Conservation (phyloP, 2,329 filamentous ascomycete species). For the Fusarium irregulare region DNA sequence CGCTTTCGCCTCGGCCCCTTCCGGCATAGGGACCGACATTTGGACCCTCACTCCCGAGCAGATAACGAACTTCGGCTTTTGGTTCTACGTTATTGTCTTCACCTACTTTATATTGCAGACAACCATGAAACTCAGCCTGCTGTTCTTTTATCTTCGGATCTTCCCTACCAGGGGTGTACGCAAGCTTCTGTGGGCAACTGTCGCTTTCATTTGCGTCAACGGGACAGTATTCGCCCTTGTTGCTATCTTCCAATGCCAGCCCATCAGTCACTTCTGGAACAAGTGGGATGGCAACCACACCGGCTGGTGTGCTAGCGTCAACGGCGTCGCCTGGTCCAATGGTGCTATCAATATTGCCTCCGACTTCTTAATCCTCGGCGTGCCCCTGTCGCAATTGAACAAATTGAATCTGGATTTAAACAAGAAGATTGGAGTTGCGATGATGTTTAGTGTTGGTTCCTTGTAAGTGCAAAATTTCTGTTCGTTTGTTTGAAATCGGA, state of each 20-base stretch:
- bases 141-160: slow-evolving; percentile 29
- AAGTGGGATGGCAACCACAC: slow-evolving; percentile 12
- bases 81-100: background rate
- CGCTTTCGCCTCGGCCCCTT: background rate
- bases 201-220: background rate
- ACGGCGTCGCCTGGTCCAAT: slow-evolving; percentile 23
- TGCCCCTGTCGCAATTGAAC: background rate
- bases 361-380: slow-evolving; percentile 1
- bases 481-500: background rate
- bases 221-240: slow-evolving; percentile 1
- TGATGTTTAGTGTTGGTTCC: slow-evolving; percentile 13
- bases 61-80: background rate
- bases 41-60: background rate
- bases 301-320: slow-evolving; percentile 10
- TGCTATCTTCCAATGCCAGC: slow-evolving; percentile 10
- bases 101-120: background rate
- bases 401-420: slow-evolving; percentile 8
- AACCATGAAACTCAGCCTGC: slow-evolving; percentile 9
- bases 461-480: background rate
- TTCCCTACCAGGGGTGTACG: slow-evolving; percentile 10
- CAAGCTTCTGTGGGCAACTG: slow-evolving; percentile 13
- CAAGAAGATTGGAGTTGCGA: slow-evolving; percentile 6
- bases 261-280: slow-evolving; percentile 18
- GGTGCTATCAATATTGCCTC: slow-evolving; percentile 7
- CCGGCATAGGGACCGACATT: background rate